These are phyloP conservation scores for Shiraia bambusicola DNA, from an alignment of 2,329 filamentous ascomycete genomes.

Conservation along the genomic window DNA sequence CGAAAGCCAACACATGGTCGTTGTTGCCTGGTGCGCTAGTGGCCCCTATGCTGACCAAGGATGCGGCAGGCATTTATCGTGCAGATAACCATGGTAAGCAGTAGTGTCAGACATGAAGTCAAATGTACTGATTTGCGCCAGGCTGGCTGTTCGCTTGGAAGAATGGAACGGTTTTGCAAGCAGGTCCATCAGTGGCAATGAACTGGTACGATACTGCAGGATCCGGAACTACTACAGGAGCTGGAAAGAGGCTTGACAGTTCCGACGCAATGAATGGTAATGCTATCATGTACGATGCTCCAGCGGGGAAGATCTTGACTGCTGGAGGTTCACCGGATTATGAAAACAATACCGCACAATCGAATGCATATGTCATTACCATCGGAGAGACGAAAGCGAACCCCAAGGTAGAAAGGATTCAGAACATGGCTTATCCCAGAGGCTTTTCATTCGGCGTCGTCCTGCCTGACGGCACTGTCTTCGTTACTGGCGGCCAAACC, in stretches of 20 bases:
- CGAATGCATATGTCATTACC: conserved; percentile 54
- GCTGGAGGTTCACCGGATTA: conserved; percentile 55
- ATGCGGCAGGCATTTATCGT: conserved; percentile 48
- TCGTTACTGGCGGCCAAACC: conserved; percentile 34
- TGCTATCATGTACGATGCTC: conserved; percentile 60
- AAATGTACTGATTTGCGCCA: too few species aligned
- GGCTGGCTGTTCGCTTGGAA: conserved; percentile 56
- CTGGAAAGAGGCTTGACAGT: conserved; percentile 49
- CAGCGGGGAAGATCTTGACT: conserved; percentile 56
- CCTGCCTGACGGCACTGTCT: conserved; percentile 40
- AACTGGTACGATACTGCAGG: conserved; percentile 58
- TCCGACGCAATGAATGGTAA: conserved; percentile 59
- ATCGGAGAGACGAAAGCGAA: conserved; percentile 39
- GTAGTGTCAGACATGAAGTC: too few species aligned
- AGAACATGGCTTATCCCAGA: conserved; percentile 31
- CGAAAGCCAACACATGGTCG: conserved; percentile 51
- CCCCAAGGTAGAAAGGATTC: conserved; percentile 21
- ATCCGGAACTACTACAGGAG: conserved; percentile 45
- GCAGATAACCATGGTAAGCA: conserved; percentile 52
- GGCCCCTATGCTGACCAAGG: conserved; percentile 54
- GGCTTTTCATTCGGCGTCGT: conserved; percentile 31
- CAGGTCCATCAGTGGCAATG: conserved; percentile 56
- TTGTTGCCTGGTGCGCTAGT: conserved; percentile 48
- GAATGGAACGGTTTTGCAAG: conserved; percentile 54
- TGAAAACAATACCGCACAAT: conserved; percentile 45